phyloP scores from a whole-genome alignment of 164 flowering plant genomes.

The Berberis vulgaris region DNA sequence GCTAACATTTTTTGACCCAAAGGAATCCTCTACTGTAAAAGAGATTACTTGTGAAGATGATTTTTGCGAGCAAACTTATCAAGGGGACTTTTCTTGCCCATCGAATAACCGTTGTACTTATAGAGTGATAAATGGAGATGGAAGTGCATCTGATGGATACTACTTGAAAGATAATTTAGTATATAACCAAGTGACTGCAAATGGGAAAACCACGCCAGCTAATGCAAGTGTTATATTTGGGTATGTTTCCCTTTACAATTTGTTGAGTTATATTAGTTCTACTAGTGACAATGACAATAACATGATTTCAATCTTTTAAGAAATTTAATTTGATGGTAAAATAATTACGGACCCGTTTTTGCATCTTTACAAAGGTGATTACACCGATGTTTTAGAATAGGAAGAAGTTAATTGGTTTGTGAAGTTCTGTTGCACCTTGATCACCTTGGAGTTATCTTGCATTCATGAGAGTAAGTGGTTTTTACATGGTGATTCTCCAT shows the following conservation, averaged over 20 bases:
- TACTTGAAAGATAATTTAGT: slow-evolving; percentile 60
- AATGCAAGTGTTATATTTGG: slow-evolving; percentile 75
- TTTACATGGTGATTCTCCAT: no score
- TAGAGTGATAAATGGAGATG: slow-evolving; percentile 79
- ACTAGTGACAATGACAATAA: no score
- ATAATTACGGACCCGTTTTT: no score
- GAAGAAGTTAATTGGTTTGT: no score
- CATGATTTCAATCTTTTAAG: no score
- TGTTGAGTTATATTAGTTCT: no score
- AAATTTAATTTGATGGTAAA: no score
- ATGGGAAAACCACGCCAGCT: slow-evolving; percentile 36
- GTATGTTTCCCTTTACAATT: slow-evolving; percentile 35
- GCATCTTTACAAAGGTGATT: no score
- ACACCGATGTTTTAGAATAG: no score
- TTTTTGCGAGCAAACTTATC: slow-evolving; percentile 29
- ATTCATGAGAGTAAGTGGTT: no score
- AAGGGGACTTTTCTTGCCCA: slow-evolving; percentile 26
- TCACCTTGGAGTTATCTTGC: no score
- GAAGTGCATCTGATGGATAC: slow-evolving; percentile 81
- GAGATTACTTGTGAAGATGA: slow-evolving; percentile 54
- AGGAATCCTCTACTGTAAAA: slow-evolving; percentile 46
- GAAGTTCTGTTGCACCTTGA: no score
- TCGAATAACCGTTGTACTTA: slow-evolving; percentile 43
- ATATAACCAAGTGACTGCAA: slow-evolving; percentile 47
- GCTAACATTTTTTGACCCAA: slow-evolving; percentile 59